Evolutionary conservation across 2,329 filamentous ascomycete species (phyloP).

Genomic region (Botryotinia globosa): DNA sequence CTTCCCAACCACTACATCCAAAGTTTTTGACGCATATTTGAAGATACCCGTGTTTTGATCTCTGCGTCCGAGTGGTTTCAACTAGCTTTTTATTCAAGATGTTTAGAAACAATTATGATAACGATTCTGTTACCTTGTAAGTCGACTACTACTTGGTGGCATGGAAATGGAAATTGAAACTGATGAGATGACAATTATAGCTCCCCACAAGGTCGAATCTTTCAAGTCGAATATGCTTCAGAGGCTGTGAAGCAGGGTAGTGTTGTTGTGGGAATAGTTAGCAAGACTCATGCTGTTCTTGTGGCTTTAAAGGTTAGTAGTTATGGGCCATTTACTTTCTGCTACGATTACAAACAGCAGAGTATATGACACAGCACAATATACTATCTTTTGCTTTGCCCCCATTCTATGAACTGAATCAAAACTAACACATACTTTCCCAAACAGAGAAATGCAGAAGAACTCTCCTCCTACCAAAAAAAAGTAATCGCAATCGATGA

Average conservation of each 20-base stretch:
- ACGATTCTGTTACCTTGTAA: constrained; percentile 99
- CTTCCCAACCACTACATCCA: constrained; percentile 17
- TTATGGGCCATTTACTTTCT: constrained; percentile 3
- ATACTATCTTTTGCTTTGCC: too few species aligned
- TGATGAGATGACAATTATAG: constrained; percentile 48
- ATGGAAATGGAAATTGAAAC: constrained; percentile 20
- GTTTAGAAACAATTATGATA: constrained; percentile 99
- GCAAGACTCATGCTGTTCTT: constrained; percentile 96
- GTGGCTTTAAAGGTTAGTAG: constrained; percentile 85
- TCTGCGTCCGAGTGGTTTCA: constrained; percentile 5
- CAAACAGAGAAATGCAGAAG: constrained; percentile 91
- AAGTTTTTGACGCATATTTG: constrained; percentile 8
- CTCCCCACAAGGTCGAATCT: constrained; percentile 98
- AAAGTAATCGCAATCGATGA: constrained; percentile 97
- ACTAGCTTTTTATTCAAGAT: constrained; percentile 54
- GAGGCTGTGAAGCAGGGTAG: constrained; percentile 99
- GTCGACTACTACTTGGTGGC: constrained; percentile 39
- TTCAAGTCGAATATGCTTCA: constrained; percentile 98
- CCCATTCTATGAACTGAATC: background rate
- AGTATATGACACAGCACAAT: background rate
- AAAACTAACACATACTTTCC: background rate
- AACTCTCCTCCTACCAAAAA: constrained; percentile 99
- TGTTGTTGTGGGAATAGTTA: constrained; percentile 92
- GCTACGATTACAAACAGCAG: background rate
- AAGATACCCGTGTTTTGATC: constrained; percentile 18